Percentiles rank a stretch among this genome's conserved stretches.
Evolutionary conservation across 2,329 filamentous ascomycete species (phyloP).

Genomic region (Incumbomyces delicatus): DNA sequence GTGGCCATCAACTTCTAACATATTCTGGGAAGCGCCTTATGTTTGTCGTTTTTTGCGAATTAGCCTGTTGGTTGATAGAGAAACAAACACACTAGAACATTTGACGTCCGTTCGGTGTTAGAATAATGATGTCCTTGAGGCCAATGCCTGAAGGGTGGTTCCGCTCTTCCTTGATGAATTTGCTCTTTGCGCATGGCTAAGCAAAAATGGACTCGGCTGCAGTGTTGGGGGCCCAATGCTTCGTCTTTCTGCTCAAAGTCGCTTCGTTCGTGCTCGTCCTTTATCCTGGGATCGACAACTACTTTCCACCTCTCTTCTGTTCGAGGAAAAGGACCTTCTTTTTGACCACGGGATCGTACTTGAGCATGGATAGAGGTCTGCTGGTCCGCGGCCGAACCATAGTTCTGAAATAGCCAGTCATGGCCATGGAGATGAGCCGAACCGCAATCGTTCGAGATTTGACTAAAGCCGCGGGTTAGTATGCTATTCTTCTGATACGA

Average conservation of each 20-base stretch:
- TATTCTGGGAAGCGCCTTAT: too few relatives aligned
- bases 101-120: too few relatives aligned
- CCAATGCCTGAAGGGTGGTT: too few relatives aligned
- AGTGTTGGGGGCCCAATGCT: neutral
- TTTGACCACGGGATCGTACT: conserved; percentile 96
- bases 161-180: too few relatives aligned
- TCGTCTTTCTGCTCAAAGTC: neutral
- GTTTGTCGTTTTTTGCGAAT: too few relatives aligned
- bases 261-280: neutral
- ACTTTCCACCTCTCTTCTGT: conserved; percentile 66
- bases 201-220: neutral
- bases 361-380: conserved; percentile 88
- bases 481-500: neutral
- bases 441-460: conserved; percentile 91
- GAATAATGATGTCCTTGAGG: too few relatives aligned
- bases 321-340: conserved; percentile 95
- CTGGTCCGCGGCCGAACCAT: conserved; percentile 71
- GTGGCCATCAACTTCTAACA: too few relatives aligned
- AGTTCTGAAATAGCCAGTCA: conserved; percentile 96
- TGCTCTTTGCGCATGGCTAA: neutral
- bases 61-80: too few relatives aligned
- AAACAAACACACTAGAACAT: too few relatives aligned
- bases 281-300: too few relatives aligned
- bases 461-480: conserved; percentile 37
- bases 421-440: conserved; percentile 89